Percentiles rank a stretch among this genome's conserved stretches.
Conservation (phyloP, 805 yeast genomes). For the Spathaspora sp. region DNA sequence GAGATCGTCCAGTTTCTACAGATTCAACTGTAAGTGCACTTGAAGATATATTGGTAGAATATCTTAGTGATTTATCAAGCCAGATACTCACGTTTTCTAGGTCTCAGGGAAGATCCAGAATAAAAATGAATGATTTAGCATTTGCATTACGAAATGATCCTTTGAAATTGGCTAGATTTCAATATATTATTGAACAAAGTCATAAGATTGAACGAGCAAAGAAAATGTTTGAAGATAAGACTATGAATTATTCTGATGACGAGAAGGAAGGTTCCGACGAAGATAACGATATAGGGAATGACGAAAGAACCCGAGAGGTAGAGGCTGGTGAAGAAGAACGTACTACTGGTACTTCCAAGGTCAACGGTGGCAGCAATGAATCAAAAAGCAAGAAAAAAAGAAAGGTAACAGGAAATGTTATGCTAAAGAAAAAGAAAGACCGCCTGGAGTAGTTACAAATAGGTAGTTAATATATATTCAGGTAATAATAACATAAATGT, state of each 20-base stretch:
- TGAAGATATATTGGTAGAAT: slow-evolving; percentile 38
- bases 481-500: neutral
- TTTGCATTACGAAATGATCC: slow-evolving; percentile 41
- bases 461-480: neutral
- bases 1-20: slow-evolving; percentile 38
- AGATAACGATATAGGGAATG: slow-evolving; percentile 16
- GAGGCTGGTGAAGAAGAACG: slow-evolving; percentile 6
- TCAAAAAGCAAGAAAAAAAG: slow-evolving; percentile 14
- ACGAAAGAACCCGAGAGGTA: slow-evolving; percentile 8
- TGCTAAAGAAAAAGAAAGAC: slow-evolving; percentile 8
- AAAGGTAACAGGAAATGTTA: slow-evolving; percentile 15
- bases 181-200: slow-evolving; percentile 37
- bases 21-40: slow-evolving; percentile 36
- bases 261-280: slow-evolving; percentile 9
- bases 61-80: slow-evolving; percentile 30
- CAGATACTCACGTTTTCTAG: slow-evolving; percentile 30
- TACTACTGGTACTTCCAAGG: neutral
- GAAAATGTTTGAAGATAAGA: slow-evolving; percentile 37
- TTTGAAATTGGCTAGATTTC: slow-evolving; percentile 35
- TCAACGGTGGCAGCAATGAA: neutral
- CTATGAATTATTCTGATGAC: slow-evolving; percentile 7
- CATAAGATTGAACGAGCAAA: slow-evolving; percentile 35
- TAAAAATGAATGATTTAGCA: slow-evolving; percentile 41
- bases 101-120: slow-evolving; percentile 35
- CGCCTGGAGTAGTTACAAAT: neutral